A percentile compares a stretch with the other conserved stretches of the same genome.
Conservation (phyloP, 176 grass and related monocot species). For the Carex pumila region DNA sequence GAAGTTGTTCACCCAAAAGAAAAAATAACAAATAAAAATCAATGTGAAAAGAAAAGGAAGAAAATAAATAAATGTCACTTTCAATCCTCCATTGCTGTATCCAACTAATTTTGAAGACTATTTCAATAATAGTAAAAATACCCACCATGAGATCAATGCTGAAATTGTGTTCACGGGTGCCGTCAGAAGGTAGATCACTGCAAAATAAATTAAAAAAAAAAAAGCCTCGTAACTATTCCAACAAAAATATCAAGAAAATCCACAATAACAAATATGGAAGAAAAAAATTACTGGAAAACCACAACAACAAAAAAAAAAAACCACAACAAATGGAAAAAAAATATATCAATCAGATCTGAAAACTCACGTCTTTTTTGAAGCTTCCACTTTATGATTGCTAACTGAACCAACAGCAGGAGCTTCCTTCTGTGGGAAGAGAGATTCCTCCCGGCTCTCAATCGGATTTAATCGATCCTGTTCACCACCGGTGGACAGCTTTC, state of each 20-base stretch:
- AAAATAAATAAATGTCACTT: conserved; percentile 54
- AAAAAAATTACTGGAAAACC: neutral
- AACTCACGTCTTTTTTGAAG: conserved; percentile 62
- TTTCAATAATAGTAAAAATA: conserved; percentile 51
- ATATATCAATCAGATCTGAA: conserved; percentile 23
- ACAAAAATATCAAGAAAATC: conserved; percentile 22
- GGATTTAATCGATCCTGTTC: conserved; percentile 39
- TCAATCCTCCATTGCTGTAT: conserved; percentile 47
- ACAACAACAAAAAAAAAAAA: conserved; percentile 15
- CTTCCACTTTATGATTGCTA: conserved; percentile 40
- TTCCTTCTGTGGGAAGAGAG: conserved; percentile 29
- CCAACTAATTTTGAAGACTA: conserved; percentile 63
- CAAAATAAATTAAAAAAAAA: conserved; percentile 34
- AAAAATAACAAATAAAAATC: neutral
- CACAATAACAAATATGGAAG: neutral
- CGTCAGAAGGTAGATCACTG: conserved; percentile 67
- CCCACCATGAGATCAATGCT: conserved; percentile 99
- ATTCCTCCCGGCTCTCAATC: conserved; percentile 40
- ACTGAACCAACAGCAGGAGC: conserved; percentile 30
- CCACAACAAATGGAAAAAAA: neutral
- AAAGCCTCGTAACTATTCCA: conserved; percentile 53
- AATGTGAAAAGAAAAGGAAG: conserved; percentile 32
- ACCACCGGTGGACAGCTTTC: conserved; percentile 19
- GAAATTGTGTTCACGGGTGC: conserved; percentile 71
- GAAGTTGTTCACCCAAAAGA: conserved; percentile 21